Evolutionary conservation across 2,329 filamentous ascomycete species (phyloP), one percentile per base, ranked within the genome.

Genomic region (Epichloe bromicola): DNA sequence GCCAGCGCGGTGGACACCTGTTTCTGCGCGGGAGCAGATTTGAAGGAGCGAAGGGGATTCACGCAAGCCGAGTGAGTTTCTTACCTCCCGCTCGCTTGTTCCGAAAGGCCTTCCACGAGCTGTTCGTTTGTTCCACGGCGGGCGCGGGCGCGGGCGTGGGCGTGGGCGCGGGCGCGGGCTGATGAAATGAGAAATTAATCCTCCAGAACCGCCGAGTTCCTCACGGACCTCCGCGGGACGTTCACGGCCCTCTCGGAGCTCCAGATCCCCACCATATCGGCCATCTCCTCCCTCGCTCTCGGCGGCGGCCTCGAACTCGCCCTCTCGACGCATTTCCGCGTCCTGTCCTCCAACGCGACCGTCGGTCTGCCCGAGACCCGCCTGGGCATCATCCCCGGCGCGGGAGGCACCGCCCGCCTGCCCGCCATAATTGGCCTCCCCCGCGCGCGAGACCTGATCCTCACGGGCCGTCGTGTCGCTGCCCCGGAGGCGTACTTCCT

Each of bases 291-390:
- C 47, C 72, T 87, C 52, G 93, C 93, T 5, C 83, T 97, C 33
- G 93, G 93, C 56, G 93, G 93, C 60, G 93, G 93, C 45, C 82
- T 98, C 57, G 93, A 98, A 70, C 80, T 98, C 49, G 91, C 89
- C 2, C 80, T 98, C 6, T 83, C 85, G 58, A 95, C 91, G 1
- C 83, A 93, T 67, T 82, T 98, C 68, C 88, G 93, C 57, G 84
- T 98, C 49, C 83, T 97, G 58, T 79, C 83, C 34, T 88, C 86
- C 39, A 86, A 83, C 36, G 86, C 88, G 15, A 72, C 75, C 23
- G 81, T 98, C 50, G 90, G 82, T 0, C 79, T 97, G 5, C 93
- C 93, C 1, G 93, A 98, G 67, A 97, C 93, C 1, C 78, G 90
- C 2, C 78, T 98, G 2, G 93, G 86, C 51, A 98, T 98, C 64